Conservation (phyloP, 2,329 filamentous ascomycete genomes). For the Scytalidium sp. region DNA sequence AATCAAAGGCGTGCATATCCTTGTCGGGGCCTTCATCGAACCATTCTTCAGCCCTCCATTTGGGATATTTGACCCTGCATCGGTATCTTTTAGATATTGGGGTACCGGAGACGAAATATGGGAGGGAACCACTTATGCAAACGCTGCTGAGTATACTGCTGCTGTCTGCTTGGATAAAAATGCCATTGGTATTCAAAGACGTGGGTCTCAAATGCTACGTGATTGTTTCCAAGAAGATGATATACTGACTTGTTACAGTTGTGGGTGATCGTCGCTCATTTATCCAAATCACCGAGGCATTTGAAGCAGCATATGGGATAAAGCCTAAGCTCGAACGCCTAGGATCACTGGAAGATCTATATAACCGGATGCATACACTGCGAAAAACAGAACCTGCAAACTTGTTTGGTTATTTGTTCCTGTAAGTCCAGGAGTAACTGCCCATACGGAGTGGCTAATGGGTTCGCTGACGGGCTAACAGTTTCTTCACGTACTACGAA, state of each 20-base stretch:
- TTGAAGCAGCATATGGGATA: constrained; percentile 23
- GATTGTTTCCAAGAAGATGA: too few species aligned
- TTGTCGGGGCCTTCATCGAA: constrained; percentile 37
- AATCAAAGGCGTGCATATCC: constrained; percentile 36
- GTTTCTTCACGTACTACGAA: too few species aligned
- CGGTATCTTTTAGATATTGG: constrained; percentile 29
- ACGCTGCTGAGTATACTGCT: constrained; percentile 34
- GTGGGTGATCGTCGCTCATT: constrained; percentile 30
- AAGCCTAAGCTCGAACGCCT: constrained; percentile 18
- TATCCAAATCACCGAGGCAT: constrained; percentile 20
- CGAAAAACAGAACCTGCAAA: constrained; percentile 4
- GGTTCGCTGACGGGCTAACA: too few species aligned
- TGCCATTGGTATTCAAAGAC: constrained; percentile 17
- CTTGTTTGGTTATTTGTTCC: not conserved
- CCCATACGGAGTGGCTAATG: too few species aligned
- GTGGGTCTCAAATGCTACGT: constrained; percentile 12
- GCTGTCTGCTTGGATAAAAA: constrained; percentile 24
- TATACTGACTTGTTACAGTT: constrained; percentile 21
- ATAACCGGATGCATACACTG: constrained; percentile 21
- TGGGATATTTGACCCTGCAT: constrained; percentile 23
- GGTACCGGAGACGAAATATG: constrained; percentile 33
- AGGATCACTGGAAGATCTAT: constrained; percentile 27
- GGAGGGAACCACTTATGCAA: constrained; percentile 35
- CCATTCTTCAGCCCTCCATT: constrained; percentile 27
- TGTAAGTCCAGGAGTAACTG: too few species aligned